Evolutionary conservation across 768 basidiomycete species (phyloP).

Genomic region (Mycena maculata): DNA sequence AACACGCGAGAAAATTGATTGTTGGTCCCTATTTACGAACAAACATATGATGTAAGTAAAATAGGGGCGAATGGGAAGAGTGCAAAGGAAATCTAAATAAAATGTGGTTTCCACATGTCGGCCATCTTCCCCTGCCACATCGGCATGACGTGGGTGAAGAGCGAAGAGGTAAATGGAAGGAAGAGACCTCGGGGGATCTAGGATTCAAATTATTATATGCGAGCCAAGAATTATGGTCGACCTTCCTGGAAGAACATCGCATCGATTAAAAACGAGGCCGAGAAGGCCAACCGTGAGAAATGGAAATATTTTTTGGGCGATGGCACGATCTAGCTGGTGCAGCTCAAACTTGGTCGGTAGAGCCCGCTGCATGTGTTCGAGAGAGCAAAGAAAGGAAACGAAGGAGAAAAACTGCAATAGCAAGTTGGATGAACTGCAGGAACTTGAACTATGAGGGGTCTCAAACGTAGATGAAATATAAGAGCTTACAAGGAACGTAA

Average conservation of each 20-base stretch:
- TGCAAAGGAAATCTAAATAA: too few relatives aligned
- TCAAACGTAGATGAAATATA: neutral
- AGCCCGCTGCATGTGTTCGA: constrained; percentile 9
- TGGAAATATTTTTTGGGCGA: constrained; percentile 52
- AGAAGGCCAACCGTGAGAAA: constrained; percentile 58
- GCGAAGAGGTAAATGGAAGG: constrained; percentile 28
- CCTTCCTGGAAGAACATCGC: constrained; percentile 26
- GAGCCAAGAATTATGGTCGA: neutral
- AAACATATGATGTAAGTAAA: too few relatives aligned
- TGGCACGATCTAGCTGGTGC: constrained; percentile 49
- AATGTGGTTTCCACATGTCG: too few relatives aligned
- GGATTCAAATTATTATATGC: neutral
- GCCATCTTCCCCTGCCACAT: too few relatives aligned
- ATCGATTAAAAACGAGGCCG: constrained; percentile 62
- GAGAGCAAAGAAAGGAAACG: constrained; percentile 51
- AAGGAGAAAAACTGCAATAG: constrained; percentile 60
- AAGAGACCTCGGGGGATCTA: constrained; percentile 28
- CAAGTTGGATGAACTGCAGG: constrained; percentile 53
- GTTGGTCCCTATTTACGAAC: too few relatives aligned
- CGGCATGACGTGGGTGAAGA: constrained; percentile 10
- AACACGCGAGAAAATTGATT: too few relatives aligned
- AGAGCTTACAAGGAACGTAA: constrained; percentile 53
- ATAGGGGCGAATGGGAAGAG: too few relatives aligned
- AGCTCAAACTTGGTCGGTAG: constrained; percentile 48
- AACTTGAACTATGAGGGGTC: neutral